Base-by-base conservation (phyloP, 2,329 filamentous ascomycete genomes). In the Diaporthe eres region DNA sequence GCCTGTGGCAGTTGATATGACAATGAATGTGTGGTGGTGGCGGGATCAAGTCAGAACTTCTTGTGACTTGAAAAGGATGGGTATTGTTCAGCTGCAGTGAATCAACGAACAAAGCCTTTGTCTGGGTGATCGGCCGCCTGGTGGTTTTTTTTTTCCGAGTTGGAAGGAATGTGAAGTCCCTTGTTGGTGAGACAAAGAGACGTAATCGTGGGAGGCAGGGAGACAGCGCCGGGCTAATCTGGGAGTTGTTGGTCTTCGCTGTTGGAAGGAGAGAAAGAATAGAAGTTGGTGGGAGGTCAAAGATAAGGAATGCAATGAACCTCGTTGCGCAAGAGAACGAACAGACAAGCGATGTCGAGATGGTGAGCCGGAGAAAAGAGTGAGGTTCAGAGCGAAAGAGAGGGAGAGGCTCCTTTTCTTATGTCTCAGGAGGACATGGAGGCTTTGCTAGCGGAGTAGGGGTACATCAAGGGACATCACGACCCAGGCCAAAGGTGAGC, bases 241-340 rank as follows among this genome's bases (percentile, higher is more conserved):
- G 31, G 34, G 63, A 19, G 31, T 70, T 70, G 34, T 55, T 53
- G 47, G 49, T 70, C 47, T 70, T 70, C 49, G 65, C 65, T 25
- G 65, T 39, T 70, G 65, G 65, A 70, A 70, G 65, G 34, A 70
- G 47, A 31, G 44, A 70, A 70, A 55, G 65, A 70, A 70, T 55
- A 70, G 49, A 70, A 70, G 60, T 37, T 34, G 8, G 22, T 53
- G 28, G 8, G 65, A 70, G 65, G 47, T 70, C 65, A 70, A 55
- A 70, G 65, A 55, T 70, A 70, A 70, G 65, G 65, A 70, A 70
- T 70, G 65, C 44, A 47, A 61, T 71, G 68, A 71, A 71, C 70
- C 65, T 70, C 65, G 65, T 55, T 70, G 65, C 47, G 65, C 12
- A 55, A 70, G 49, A 70, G 65, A 55, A 42, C 13, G 65, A 70